phyloP scores from a whole-genome alignment of 2,329 filamentous ascomycete genomes.

The Pseudogymnoascus sp. region DNA sequence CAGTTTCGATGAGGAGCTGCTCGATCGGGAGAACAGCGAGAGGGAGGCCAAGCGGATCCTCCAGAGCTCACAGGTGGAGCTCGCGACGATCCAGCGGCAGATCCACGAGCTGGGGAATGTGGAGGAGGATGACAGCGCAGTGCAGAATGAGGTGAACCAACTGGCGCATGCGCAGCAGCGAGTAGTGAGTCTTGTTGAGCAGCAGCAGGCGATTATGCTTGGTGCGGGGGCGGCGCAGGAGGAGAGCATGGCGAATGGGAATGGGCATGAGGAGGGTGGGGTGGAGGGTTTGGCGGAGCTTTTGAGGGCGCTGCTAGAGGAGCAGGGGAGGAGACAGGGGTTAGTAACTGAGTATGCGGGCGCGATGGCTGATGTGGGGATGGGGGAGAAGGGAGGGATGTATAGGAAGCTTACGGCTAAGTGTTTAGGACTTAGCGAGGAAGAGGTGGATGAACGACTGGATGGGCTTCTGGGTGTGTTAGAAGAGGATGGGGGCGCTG shows the following conservation, averaged over 20 bases:
- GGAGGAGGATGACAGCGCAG: constrained; percentile 18
- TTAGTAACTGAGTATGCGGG: constrained; percentile 61
- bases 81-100: constrained; percentile 50
- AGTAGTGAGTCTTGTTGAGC: constrained; percentile 26
- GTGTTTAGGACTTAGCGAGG: constrained; percentile 59
- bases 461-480: constrained; percentile 54
- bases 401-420: constrained; percentile 62
- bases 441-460: constrained; percentile 57
- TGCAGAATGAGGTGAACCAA: constrained; percentile 18
- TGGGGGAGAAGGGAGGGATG: constrained; percentile 63
- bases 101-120: constrained; percentile 41
- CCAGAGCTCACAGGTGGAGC: constrained; percentile 58
- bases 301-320: constrained; percentile 40
- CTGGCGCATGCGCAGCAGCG: constrained; percentile 16
- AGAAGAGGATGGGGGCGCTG: constrained; percentile 41
- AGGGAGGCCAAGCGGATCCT: constrained; percentile 58
- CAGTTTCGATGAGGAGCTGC: constrained; percentile 66
- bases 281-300: constrained; percentile 44
- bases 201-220: constrained; percentile 40
- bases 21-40: constrained; percentile 62
- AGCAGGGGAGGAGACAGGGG: constrained; percentile 41
- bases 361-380: constrained; percentile 58
- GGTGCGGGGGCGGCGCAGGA: constrained; percentile 34
- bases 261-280: constrained; percentile 34
- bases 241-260: constrained; percentile 35